Percentiles rank a stretch among this genome's conserved stretches.
Evolutionary conservation across 345 rosid genomes (phyloP).

Genomic region (Eutrema yunnanense): DNA sequence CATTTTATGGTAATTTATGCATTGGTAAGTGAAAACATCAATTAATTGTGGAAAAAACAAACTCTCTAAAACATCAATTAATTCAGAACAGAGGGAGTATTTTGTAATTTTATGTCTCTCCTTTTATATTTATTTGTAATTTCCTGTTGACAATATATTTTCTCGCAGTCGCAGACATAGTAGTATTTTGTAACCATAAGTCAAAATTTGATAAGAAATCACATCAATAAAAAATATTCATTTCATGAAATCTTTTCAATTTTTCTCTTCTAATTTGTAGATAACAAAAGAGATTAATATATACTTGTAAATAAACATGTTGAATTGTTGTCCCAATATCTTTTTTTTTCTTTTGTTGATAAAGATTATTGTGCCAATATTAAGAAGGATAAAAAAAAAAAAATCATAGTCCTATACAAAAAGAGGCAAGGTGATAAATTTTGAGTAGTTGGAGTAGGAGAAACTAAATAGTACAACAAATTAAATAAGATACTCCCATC

Average conservation of each 20-base stretch:
- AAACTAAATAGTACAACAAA: constrained; percentile 7
- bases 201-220: not conserved
- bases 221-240: not conserved
- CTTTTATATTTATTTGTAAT: not conserved
- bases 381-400: not conserved
- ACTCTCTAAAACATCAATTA: no score
- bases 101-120: not conserved
- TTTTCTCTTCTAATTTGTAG: not conserved
- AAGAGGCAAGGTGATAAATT: not conserved
- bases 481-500: constrained; percentile 14
- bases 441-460: constrained; percentile 10
- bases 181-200: not conserved
- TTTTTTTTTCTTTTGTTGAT: not conserved
- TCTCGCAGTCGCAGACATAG: no score
- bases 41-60: no score
- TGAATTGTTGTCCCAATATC: not conserved
- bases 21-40: no score
- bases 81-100: no score
- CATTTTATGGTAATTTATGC: no score
- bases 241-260: not conserved
- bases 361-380: not conserved
- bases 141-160: not conserved
- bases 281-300: not conserved
- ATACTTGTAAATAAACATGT: not conserved
- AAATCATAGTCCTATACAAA: not conserved